Conservation (phyloP, 1,139 yeast species). For the Debaryomyces sp. region DNA sequence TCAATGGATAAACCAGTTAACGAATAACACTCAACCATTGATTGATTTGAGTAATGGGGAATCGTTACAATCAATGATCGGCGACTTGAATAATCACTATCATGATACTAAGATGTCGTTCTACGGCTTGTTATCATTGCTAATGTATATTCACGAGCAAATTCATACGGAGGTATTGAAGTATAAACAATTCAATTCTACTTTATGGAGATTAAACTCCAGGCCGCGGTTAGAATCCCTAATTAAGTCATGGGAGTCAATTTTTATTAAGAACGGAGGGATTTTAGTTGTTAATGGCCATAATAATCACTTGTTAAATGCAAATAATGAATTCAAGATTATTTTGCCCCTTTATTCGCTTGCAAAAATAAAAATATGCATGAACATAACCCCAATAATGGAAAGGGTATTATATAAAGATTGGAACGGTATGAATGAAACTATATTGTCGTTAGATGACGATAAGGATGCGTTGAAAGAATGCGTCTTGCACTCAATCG, state of each 20-base stretch:
- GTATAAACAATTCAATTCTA: slow-evolving; percentile 25
- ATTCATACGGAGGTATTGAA: slow-evolving; percentile 54
- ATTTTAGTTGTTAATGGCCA: slow-evolving; percentile 54
- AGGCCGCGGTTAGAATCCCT: slow-evolving; percentile 58
- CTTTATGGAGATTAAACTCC: slow-evolving; percentile 63
- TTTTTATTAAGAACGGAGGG: slow-evolving; percentile 64
- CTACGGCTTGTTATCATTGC: slow-evolving; percentile 61
- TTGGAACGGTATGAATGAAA: slow-evolving; percentile 64
- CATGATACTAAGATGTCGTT: slow-evolving; percentile 48
- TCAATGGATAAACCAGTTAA: slow-evolving; percentile 55
- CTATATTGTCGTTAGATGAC: slow-evolving; percentile 42
- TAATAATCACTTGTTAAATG: slow-evolving; percentile 51
- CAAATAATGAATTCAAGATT: slow-evolving; percentile 59
- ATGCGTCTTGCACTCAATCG: slow-evolving; percentile 57
- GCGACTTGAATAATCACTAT: slow-evolving; percentile 48
- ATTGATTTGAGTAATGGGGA: slow-evolving; percentile 63
- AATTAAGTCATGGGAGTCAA: slow-evolving; percentile 65
- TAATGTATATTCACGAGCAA: slow-evolving; percentile 74
- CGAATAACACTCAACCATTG: slow-evolving; percentile 19
- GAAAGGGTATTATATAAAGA: slow-evolving; percentile 61
- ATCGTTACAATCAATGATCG: slow-evolving; percentile 50
- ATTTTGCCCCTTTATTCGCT: slow-evolving; percentile 65
- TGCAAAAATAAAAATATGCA: slow-evolving; percentile 63
- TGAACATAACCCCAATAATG: slow-evolving; percentile 60
- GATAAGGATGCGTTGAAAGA: slow-evolving; percentile 64